Evolutionary conservation across 2,329 filamentous ascomycete genomes (phyloP).

Genomic region (Aschersonia sp.): DNA sequence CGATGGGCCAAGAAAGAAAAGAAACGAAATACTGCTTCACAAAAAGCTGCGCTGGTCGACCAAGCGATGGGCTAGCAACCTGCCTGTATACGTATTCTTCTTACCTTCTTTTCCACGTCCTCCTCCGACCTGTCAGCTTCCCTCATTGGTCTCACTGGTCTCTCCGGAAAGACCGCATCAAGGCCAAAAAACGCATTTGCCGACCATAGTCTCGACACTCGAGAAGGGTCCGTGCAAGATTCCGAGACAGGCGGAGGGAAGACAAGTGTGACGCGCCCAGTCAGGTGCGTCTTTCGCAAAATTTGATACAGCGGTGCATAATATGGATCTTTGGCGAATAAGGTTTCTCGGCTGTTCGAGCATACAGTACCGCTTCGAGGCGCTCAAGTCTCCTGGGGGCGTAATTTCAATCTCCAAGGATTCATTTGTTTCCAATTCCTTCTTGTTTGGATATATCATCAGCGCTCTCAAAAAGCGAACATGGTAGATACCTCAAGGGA

Average conservation of each 20-base stretch:
- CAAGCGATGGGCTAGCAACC: constrained; percentile 8
- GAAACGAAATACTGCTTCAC: constrained; percentile 30
- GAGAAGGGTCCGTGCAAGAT: too few species aligned
- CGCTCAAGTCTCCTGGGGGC: neutral
- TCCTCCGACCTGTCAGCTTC: too few species aligned
- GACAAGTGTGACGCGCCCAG: too few species aligned
- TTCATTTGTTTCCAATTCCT: too few species aligned
- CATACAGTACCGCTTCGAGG: neutral
- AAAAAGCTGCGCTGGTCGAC: constrained; percentile 9
- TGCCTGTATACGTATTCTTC: too few species aligned
- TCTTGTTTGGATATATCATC: neutral
- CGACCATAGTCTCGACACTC: too few species aligned
- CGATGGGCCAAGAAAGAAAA: constrained; percentile 72
- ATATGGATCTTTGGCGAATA: neutral
- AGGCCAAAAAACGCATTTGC: too few species aligned
- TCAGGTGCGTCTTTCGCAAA: neutral
- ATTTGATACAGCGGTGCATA: neutral
- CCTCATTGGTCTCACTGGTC: too few species aligned
- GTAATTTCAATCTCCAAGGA: too few species aligned
- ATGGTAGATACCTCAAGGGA: constrained; percentile 2
- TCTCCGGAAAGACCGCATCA: too few species aligned
- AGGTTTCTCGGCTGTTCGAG: neutral
- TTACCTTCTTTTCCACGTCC: too few species aligned
- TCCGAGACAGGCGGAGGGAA: too few species aligned
- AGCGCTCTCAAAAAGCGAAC: neutral